Conservation (phyloP, 306 rosid genomes). For the Carpinus viminea region DNA sequence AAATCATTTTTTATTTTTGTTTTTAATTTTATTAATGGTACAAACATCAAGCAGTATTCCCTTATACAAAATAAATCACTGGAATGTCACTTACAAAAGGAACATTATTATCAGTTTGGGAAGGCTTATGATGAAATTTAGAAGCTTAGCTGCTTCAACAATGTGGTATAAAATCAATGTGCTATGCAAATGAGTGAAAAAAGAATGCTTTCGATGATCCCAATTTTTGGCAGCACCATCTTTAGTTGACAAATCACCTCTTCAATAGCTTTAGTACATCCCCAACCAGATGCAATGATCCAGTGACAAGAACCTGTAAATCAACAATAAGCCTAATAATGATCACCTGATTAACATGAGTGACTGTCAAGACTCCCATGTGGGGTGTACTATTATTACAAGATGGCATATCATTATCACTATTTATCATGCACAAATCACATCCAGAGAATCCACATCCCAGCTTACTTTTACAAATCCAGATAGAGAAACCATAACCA, state of each 20-base stretch:
- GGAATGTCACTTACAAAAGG: background rate
- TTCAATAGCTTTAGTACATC: constrained; percentile 50
- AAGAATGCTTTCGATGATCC: constrained; percentile 13
- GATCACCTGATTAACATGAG: background rate
- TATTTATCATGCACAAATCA: background rate
- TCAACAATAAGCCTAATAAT: constrained; percentile 4
- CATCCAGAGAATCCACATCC: background rate
- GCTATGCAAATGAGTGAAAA: constrained; percentile 7
- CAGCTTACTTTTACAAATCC: background rate
- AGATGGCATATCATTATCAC: background rate
- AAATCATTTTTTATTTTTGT: background rate
- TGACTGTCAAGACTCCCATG: background rate
- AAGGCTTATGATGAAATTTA: background rate
- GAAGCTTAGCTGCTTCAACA: constrained; percentile 17
- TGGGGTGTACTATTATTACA: background rate
- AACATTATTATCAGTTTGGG: background rate
- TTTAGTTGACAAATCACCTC: constrained; percentile 29
- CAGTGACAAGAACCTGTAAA: constrained; percentile 77
- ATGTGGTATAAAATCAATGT: constrained; percentile 4
- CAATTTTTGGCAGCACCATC: background rate
- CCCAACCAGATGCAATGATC: constrained; percentile 71
- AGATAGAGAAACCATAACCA: background rate
- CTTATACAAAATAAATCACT: background rate
- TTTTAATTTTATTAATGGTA: constrained; percentile 1
- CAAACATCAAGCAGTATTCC: background rate